These are phyloP conservation scores for Oldenlandia corymbosa DNA, from an alignment of 257 asterid species.

Conservation along the genomic window DNA sequence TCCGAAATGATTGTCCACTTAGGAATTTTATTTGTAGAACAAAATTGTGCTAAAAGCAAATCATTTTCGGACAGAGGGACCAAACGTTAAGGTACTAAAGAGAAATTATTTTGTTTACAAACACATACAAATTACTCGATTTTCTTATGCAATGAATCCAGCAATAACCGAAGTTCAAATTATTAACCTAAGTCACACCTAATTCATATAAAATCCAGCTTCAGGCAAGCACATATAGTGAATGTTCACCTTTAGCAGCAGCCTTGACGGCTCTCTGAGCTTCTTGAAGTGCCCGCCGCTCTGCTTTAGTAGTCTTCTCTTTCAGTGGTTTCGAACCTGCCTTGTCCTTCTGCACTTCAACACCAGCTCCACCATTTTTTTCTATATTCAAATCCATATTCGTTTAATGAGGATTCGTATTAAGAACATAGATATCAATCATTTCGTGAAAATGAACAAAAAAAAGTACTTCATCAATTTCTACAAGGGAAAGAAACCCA, in stretches of 20 bases:
- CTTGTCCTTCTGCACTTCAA: constrained; percentile 41
- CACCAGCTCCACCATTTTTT: constrained; percentile 44
- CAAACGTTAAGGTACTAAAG: too few species aligned
- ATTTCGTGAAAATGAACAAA: too few species aligned
- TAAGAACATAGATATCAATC: background rate
- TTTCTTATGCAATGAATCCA: background rate
- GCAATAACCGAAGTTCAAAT: background rate
- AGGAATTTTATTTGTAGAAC: too few species aligned
- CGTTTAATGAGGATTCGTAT: background rate
- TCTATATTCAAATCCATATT: constrained; percentile 20
- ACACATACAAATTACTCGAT: too few species aligned
- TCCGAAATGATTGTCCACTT: too few species aligned
- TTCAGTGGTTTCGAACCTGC: constrained; percentile 47
- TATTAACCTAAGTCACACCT: background rate
- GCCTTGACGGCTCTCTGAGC: constrained; percentile 94
- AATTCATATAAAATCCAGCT: background rate
- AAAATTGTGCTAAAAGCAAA: too few species aligned
- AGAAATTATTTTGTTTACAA: too few species aligned
- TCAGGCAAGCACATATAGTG: background rate
- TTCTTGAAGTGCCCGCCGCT: constrained; percentile 92
- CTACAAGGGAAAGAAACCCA: too few species aligned
- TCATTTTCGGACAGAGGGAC: too few species aligned
- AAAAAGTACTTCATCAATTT: too few species aligned
- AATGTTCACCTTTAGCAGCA: constrained; percentile 58
- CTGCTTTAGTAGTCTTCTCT: constrained; percentile 87